Base-by-base conservation (phyloP, 306 rosid species). In the Prosopis cineraria region DNA sequence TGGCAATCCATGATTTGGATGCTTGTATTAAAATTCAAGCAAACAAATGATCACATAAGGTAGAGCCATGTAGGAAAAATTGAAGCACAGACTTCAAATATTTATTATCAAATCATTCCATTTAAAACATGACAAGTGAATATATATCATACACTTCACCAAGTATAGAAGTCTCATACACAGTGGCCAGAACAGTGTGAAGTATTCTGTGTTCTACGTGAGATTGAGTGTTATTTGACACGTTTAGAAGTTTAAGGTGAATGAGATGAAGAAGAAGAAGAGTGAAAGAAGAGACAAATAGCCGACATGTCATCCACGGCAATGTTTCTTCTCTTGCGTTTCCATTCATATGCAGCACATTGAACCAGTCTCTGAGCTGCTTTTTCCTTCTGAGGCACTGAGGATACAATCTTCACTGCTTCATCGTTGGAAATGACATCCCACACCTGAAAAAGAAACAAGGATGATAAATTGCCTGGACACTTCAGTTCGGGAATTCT, bases 251-350 rank as follows among this genome's bases (percentile, higher is more conserved):
- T 22, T 9, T 19, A 48, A 22, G 60, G 50, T 55, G 64, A 83
- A 30, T 74, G 67, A 13, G 83, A 43, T 37, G 70, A 5, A 59
- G 73, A 7, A 27, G 73, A 7, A 27, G 79, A 73, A 40, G 87
- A 10, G 66, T 82, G 79, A 73, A 92, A 84, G 83, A 87, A 90
- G 72, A 92, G 93, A 77, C 97, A 92, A 72, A 90, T 81, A 64
- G 84, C 97, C 0, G 95, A 92, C 77, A 88, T 87, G 50, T 92
- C 97, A 74, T 92, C 95, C 88, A 81, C 85, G 3, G 93, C 95
- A 78, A 90, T 85, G 75, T 87, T 90, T 72, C 86, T 78, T 79
- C 44, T 92, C 89, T 92, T 90, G 1, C 84, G 78, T 84, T 88
- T 92, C 97, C 97, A 92, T 80, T 84, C 89, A 43, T 73, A 56